Base-by-base conservation (phyloP, 768 basidiomycete genomes). In the Macrolepiota dolichaula region DNA sequence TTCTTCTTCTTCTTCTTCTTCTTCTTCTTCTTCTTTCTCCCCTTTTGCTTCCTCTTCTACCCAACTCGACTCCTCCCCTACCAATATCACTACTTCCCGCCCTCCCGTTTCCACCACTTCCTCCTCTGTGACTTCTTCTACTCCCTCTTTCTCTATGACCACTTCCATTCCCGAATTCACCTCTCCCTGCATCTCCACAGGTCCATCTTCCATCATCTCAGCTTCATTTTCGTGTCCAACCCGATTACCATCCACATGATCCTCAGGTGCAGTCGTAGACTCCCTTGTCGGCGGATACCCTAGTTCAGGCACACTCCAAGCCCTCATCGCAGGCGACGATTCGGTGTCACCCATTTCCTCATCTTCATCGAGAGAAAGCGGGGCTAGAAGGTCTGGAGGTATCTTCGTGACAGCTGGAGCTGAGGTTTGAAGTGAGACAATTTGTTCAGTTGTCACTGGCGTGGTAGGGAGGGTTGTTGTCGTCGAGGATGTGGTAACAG, bases 251-350 rank as follows among this genome's bases (percentile, higher is more conserved):
- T 46, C 40, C 15, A 6, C 57, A n/a, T 0, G 37, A 25, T 29
- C 24, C 15, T 51, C 50, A 19, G 35, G 1, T 22, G 12, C 49
- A 10, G 38, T 35, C 0, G 46, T 36, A 13, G 47, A 9, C 29
- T 58, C 57, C 57, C 46, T 27, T 15, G 49, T 58, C 5, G 29
- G 29, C 29, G 59, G 59, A 40, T 61, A 61, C 35, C 24, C 52
- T n/a, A 61, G 44, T 13, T 55, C 59, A 40, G 59, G 59, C 29
- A 61, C 25, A 32, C 17, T 27, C 32, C 52, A n/a, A 37, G 35
- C 42, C 5, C 17, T 37, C 59, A 61, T 54, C 6, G 46, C 52
- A 36, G 53, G 52, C 32, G 57, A 49, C 10, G 59, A 32, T 10
- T 17, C 17, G 10, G 42, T 24, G 42, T n/a, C 19, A 15, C 13